Evolutionary conservation across 1,284 basidiomycete genomes (phyloP), one percentile per base, ranked within the genome.

Genomic region (Ustilago lituana): DNA sequence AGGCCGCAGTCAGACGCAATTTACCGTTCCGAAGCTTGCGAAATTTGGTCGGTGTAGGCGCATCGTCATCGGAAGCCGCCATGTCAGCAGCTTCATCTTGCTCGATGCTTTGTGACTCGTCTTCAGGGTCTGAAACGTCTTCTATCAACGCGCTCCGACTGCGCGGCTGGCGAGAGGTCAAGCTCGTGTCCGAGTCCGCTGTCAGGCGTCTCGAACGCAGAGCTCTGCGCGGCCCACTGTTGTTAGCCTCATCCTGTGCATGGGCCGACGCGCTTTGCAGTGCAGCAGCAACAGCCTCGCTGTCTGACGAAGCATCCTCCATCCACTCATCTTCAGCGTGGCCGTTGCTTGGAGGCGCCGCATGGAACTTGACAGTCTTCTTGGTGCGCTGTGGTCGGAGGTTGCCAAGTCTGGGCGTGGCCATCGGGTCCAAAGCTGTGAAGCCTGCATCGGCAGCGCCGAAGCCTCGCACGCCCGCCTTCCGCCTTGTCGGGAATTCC

Each of bases 11-110:
- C 23, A 76, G 32, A 20, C 75, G 66, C 9, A 77, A 47, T 49
- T 77, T 77, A 15, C 75, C 75, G 37, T 76, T 77, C 29, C 75
- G 63, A 15, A 77, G 63, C 51, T 68, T 74, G 44, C 75, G 70
- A 32, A 77, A 74, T 46, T 77, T 77, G 48, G 59, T 56, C 11
- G 75, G 75, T 10, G 71, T 77, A 11, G 66, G 60, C 10, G 35
- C 51, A 37, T 57, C 68, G 6, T 65, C 69, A 14, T 57, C 55
- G 14, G 51, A 47, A 15, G 40, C 39, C n/a, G 37, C 49, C 46
- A 54, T 53, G 29, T 46, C 44, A 15, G 31, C 38, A 31, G 62
- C 61, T 2, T 49, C 47, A 10, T 43, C 41, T 11, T 31, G 41
- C 14, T 40, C 40, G 7, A 6, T 19, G 24, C 14, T 12, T 20